Percentiles rank a stretch among this genome's conserved stretches.
Conservation (phyloP, 2,329 filamentous ascomycete genomes). For the Sarocladium oryzae region DNA sequence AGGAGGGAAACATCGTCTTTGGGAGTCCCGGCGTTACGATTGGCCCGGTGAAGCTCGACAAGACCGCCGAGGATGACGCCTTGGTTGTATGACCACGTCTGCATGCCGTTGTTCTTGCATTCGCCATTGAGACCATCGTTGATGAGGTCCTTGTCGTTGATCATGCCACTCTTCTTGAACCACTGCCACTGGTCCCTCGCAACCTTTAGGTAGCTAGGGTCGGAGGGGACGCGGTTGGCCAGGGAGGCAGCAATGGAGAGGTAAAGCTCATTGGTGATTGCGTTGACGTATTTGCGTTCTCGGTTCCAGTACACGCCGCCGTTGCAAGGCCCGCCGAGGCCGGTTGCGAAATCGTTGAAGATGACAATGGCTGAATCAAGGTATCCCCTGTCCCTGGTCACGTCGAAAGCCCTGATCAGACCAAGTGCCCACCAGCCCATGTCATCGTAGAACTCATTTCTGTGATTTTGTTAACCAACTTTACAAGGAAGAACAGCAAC, state of each 20-base stretch:
- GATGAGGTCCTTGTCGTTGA: conserved; percentile 42
- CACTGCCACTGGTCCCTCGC: conserved; percentile 47
- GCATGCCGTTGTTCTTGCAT: conserved; percentile 46
- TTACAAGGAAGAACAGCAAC: conserved; percentile 18
- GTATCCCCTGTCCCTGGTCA: conserved; percentile 44
- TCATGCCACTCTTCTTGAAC: conserved; percentile 45
- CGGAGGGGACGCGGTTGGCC: conserved; percentile 38
- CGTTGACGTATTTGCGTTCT: conserved; percentile 42
- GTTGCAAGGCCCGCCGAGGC: conserved; percentile 39
- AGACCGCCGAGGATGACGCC: conserved; percentile 50
- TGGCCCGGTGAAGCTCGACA: conserved; percentile 40
- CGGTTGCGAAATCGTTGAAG: conserved; percentile 48
- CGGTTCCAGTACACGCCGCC: conserved; percentile 54
- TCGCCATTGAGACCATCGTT: conserved; percentile 44
- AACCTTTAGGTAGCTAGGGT: conserved; percentile 37
- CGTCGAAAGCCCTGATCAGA: conserved; percentile 50
- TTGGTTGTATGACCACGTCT: conserved; percentile 52
- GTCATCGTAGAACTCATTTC: conserved; percentile 53
- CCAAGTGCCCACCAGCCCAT: conserved; percentile 59
- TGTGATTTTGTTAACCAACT: conserved; percentile 1
- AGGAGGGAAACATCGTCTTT: conserved; percentile 32
- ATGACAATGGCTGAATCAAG: conserved; percentile 46
- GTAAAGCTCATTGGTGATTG: conserved; percentile 54
- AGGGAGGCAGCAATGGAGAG: conserved; percentile 46
- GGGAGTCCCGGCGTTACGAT: conserved; percentile 6